Base-by-base conservation (phyloP, 148 eudicot species). In the Amaranthus hypochondriacus region DNA sequence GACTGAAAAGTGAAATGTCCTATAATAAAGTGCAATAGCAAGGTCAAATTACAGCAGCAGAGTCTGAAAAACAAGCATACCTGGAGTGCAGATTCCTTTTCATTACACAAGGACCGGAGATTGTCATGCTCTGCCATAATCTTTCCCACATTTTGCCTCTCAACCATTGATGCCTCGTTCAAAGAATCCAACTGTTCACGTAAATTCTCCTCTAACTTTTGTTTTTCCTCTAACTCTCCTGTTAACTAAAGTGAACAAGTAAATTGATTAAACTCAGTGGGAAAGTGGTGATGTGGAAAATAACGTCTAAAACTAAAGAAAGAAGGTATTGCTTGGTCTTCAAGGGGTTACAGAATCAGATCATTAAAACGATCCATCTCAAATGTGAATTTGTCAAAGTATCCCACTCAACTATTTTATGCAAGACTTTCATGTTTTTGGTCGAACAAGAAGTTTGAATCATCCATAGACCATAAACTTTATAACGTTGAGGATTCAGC, bases 81-180 rank as follows among this genome's bases (percentile, higher is more conserved):
- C 97, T 90, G 89, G 56, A 92, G 91, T 48, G 85, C 85, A 10
- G 90, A 80, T 70, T 92, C 92, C 74, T 87, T 92, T 72, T 89
- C 85, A 51, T 87, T 90, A 75, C 87, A 86, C 61, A 85, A 80
- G 51, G 85, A 81, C 82, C 83, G 80, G 62, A 90, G 78, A 69
- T 71, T 77, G 68, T 89, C 92, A 69, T 83, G 72, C 55, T 90
- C 92, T 68, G 53, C 63, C 39, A 80, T 79, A 54, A 90, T 57
- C 78, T 85, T 91, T 48, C 79, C 78, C 68, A 87, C 57, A 72
- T 83, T 84, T 62, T 87, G 80, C 79, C 83, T 87, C 71, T 96
- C 91, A 48, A 77, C 66, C 61, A 70, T 81, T 73, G 81, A 74
- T 15, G 78, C 69, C 46, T 86, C 90, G 82, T 86, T 86, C 78